These are phyloP conservation scores for Penicillium riverlandense DNA, from an alignment of 495 filamentous ascomycete genomes.

Conservation along the genomic window DNA sequence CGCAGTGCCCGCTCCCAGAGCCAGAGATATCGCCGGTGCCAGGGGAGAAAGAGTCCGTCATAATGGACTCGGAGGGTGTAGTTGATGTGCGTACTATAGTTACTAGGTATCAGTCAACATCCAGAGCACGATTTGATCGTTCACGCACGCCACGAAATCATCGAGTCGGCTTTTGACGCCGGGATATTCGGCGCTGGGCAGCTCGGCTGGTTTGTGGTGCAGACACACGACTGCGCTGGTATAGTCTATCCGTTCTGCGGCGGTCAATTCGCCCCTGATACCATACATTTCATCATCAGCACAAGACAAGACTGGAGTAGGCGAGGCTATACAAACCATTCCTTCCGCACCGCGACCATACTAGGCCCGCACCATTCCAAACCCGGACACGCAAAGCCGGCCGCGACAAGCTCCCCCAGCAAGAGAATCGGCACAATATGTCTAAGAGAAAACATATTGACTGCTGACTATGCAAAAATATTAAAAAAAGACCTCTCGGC, in stretches of 20 bases:
- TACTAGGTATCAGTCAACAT: neutral
- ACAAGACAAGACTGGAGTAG: neutral
- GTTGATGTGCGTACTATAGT: constrained; percentile 41
- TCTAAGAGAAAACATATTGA: too few relatives aligned
- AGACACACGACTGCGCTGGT: constrained; percentile 42
- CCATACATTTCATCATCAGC: neutral
- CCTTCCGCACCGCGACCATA: neutral
- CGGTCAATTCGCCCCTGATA: constrained; percentile 31
- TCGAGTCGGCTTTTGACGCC: constrained; percentile 44
- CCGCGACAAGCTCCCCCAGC: neutral
- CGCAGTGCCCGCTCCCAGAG: constrained; percentile 56
- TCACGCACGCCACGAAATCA: constrained; percentile 48
- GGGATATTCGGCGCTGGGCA: constrained; percentile 33
- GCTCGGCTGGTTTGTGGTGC: constrained; percentile 31
- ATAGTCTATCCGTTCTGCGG: constrained; percentile 32
- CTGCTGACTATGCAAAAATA: too few relatives aligned
- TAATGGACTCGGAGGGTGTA: constrained; percentile 31
- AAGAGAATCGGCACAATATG: neutral
- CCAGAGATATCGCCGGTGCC: constrained; percentile 59
- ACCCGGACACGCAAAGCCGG: neutral
- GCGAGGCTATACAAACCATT: neutral
- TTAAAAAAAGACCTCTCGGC: too few relatives aligned
- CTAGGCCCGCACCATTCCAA: neutral
- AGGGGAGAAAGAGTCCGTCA: constrained; percentile 48
- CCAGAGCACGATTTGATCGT: neutral